Evolutionary conservation across 495 filamentous ascomycete genomes (phyloP).

Genomic region (Ramalina peruviana): DNA sequence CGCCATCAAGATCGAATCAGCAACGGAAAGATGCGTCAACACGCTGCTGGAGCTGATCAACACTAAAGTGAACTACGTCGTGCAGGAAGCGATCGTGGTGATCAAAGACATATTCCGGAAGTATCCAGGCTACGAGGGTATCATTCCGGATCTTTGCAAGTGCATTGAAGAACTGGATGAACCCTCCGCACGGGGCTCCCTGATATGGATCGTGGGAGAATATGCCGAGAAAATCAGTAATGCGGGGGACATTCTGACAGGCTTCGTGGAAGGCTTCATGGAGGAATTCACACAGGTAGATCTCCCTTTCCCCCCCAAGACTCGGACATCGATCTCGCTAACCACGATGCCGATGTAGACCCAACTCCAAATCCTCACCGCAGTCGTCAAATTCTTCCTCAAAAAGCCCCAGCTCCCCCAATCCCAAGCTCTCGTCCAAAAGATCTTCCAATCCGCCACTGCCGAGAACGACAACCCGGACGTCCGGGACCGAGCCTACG

Average conservation of each 20-base stretch:
- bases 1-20: conserved; percentile 93
- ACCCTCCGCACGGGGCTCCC: conserved; percentile 74
- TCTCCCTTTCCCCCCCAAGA: not conserved
- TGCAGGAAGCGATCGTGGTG: conserved; percentile 94
- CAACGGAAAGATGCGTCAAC: conserved; percentile 90
- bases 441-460: conserved; percentile 82
- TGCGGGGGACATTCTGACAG: conserved; percentile 73
- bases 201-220: conserved; percentile 98
- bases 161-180: conserved; percentile 96
- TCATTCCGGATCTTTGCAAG: conserved; percentile 91
- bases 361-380: conserved; percentile 89
- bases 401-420: conserved; percentile 86
- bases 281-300: conserved; percentile 78
- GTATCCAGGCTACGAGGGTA: conserved; percentile 94
- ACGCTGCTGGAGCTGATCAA: conserved; percentile 84
- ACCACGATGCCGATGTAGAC: conserved; percentile 35
- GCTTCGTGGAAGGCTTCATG: conserved; percentile 83
- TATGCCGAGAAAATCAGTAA: conserved; percentile 99
- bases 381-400: conserved; percentile 92
- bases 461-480: conserved; percentile 95
- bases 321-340: not conserved
- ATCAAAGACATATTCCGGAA: conserved; percentile 98
- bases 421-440: conserved; percentile 80
- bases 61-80: conserved; percentile 97
- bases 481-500: conserved; percentile 90